These are phyloP conservation scores for Fusarium sp. DNA, from an alignment of 2,329 filamentous ascomycete species.

Conservation along the genomic window DNA sequence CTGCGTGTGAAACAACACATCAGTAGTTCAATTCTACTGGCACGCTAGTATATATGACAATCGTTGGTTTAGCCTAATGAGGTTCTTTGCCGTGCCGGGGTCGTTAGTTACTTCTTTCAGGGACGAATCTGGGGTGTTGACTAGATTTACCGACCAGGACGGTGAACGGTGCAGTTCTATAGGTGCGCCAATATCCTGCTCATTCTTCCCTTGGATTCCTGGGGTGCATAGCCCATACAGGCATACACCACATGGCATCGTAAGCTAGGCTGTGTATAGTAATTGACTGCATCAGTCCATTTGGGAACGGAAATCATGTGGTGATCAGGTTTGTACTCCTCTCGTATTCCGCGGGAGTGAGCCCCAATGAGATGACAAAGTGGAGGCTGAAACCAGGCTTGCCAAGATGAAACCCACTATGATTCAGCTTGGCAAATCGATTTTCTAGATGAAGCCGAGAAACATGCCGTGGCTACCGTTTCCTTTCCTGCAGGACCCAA, in stretches of 20 bases:
- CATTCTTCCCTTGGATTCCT: neutral
- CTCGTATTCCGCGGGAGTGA: neutral
- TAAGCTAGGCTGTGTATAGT: neutral
- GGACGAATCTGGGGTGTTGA: conserved; percentile 4
- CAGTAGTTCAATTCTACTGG: neutral
- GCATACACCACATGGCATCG: conserved; percentile 3
- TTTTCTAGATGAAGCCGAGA: conserved; percentile 5
- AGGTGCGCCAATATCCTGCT: conserved; percentile 9
- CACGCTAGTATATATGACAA: neutral
- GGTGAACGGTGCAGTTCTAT: neutral
- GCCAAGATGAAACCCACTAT: conserved; percentile 25
- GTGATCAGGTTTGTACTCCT: neutral
- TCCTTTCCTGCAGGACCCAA: neutral
- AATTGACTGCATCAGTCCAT: neutral
- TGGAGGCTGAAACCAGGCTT: conserved; percentile 15
- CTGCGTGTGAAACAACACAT: neutral
- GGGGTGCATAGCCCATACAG: too few species aligned
- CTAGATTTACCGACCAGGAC: neutral
- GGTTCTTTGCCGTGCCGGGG: conserved; percentile 4
- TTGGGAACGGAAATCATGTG: neutral
- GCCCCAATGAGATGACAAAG: neutral
- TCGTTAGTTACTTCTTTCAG: neutral
- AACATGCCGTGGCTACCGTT: conserved; percentile 1
- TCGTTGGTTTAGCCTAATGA: conserved; percentile 10
- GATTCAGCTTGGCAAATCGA: conserved; percentile 15